A percentile compares a stretch with the other conserved stretches of the same genome.
These are phyloP conservation scores for Monilinia aucupariae DNA, from an alignment of 2,329 filamentous ascomycete genomes.

Conservation along the genomic window DNA sequence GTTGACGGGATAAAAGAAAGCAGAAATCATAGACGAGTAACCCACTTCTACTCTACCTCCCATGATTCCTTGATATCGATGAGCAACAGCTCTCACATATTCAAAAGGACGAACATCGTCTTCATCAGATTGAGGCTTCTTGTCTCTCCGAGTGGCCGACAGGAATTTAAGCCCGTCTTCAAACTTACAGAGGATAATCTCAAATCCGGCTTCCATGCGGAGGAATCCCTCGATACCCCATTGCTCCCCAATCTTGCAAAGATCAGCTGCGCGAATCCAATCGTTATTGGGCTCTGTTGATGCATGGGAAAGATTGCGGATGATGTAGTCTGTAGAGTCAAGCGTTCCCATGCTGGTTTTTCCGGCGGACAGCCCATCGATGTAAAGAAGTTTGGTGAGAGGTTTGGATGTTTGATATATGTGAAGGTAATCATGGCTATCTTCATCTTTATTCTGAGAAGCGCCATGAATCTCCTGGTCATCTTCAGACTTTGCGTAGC, in stretches of 20 bases:
- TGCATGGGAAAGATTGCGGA: conserved; percentile 35
- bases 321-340: conserved; percentile 59
- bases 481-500: not conserved
- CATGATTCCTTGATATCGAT: conserved; percentile 42
- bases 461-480: not conserved
- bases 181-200: conserved; percentile 65
- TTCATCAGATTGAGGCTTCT: not conserved
- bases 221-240: conserved; percentile 62
- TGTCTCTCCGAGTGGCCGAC: conserved; percentile 22
- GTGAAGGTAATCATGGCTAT: conserved; percentile 55
- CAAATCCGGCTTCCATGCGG: conserved; percentile 65
- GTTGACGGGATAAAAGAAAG: conserved; percentile 31
- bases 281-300: conserved; percentile 41
- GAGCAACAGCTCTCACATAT: conserved; percentile 40
- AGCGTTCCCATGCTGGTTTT: conserved; percentile 62
- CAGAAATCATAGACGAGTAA: conserved; percentile 33
- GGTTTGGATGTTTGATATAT: conserved; percentile 55
- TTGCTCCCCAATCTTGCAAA: conserved; percentile 50
- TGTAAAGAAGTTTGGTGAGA: conserved; percentile 55
- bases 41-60: conserved; percentile 33
- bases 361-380: conserved; percentile 65
- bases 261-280: conserved; percentile 44
- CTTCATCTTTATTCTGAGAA: not conserved
- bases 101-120: conserved; percentile 22
- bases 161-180: conserved; percentile 30